phyloP scores from a whole-genome alignment of 192 early-diverging fungal genomes.

The Podila horticola region DNA sequence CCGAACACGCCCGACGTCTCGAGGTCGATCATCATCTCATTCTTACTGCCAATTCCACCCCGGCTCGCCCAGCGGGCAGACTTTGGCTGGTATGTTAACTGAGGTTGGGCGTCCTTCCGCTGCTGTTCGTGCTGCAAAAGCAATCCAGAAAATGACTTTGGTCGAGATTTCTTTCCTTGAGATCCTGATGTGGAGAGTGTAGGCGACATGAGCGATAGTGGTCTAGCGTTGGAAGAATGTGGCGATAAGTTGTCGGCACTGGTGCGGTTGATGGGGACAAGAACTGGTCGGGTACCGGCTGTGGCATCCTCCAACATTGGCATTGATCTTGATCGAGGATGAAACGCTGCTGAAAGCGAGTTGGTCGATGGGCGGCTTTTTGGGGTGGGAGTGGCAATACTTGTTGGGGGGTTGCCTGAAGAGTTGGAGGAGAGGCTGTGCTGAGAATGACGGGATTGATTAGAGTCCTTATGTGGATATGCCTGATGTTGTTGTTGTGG shows the following conservation, averaged over 20 bases:
- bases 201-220: background rate
- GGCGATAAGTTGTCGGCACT: background rate
- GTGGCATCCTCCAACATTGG: conserved; percentile 5
- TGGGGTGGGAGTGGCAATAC: background rate
- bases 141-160: conserved; percentile 13
- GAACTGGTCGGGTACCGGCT: background rate
- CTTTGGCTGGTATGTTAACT: conserved; percentile 10
- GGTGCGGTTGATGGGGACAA: background rate
- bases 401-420: background rate
- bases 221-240: background rate
- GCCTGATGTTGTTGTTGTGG: conserved; percentile 3
- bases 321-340: conserved; percentile 16
- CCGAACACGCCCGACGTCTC: conserved; percentile 46
- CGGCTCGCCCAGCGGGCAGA: conserved; percentile 18
- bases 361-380: background rate
- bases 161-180: conserved; percentile 10
- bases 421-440: background rate
- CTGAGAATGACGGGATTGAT: too few relatives aligned
- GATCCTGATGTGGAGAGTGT: conserved; percentile 1
- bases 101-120: background rate
- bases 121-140: conserved; percentile 21
- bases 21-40: conserved; percentile 49
- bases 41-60: conserved; percentile 25
- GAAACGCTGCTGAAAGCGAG: conserved; percentile 11
- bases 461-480: too few relatives aligned